A percentile compares a stretch with the other conserved stretches of the same genome.
Evolutionary conservation across 495 filamentous ascomycete species (phyloP).

Genomic region (Letharia columbiana): DNA sequence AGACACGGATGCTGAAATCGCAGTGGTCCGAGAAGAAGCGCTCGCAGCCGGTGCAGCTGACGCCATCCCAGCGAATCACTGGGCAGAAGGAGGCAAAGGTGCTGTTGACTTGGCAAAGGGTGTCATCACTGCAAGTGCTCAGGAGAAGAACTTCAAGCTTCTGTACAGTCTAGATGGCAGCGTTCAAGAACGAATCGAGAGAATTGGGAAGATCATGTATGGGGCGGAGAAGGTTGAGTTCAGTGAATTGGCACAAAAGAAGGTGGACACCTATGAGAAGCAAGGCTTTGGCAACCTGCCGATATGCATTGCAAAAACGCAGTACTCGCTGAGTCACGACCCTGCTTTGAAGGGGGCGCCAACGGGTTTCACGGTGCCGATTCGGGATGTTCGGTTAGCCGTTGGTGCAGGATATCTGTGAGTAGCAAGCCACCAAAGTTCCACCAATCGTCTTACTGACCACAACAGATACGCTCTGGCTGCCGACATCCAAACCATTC

Average conservation of each 20-base stretch:
- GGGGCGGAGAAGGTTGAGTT: constrained; percentile 87
- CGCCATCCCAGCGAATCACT: constrained; percentile 90
- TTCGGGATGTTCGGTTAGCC: constrained; percentile 87
- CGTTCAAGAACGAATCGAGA: constrained; percentile 84
- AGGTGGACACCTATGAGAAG: constrained; percentile 87
- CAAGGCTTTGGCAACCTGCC: constrained; percentile 89
- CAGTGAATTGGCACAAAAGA: constrained; percentile 86
- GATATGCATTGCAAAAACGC: constrained; percentile 95
- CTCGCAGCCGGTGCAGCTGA: constrained; percentile 89
- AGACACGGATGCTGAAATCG: constrained; percentile 88
- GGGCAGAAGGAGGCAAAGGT: constrained; percentile 89
- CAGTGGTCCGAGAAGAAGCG: constrained; percentile 79
- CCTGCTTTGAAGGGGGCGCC: constrained; percentile 92
- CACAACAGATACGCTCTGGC: constrained; percentile 75
- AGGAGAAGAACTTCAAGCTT: constrained; percentile 83
- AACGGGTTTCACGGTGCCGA: constrained; percentile 89
- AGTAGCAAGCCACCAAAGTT: constrained; percentile 30
- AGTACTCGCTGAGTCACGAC: constrained; percentile 94
- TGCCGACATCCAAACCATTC: constrained; percentile 97
- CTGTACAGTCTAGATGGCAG: constrained; percentile 73
- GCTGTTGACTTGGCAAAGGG: constrained; percentile 83
- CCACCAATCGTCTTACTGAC: constrained; percentile 11
- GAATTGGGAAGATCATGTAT: constrained; percentile 88
- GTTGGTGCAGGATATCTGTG: constrained; percentile 87
- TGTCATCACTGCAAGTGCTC: constrained; percentile 72